Evolutionary conservation across 2,329 filamentous ascomycete species (phyloP), one percentile per base, ranked within the genome.

Genomic region (Fusarium torreyae): DNA sequence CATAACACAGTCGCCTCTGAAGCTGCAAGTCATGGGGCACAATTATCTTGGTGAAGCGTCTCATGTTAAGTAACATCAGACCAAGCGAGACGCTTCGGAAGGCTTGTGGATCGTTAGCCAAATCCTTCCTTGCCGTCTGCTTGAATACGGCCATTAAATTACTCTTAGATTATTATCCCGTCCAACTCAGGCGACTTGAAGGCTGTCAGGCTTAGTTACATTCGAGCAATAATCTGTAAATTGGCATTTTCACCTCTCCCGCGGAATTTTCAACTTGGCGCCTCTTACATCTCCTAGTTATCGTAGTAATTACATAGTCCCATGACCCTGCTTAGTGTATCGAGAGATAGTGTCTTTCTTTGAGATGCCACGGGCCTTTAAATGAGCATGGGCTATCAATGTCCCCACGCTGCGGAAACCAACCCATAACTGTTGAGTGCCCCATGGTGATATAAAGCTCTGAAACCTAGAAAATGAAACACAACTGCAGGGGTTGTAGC

Each of bases 381-480:
- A 22, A 45, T 53, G 38, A 57, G 43, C 49, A 50, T 22, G 34
- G 28, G 26, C 18, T 50, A 36, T 38, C 9, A 3, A 22, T 18
- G 40, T 50, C 24, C 38, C 18, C 38, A 45, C 13, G 15, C 34
- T 51, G 24, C 22, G n/a, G 44, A 45, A 18, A 39, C 24, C 52
- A 34, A 44, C 59, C 48, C 40, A 22, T 53, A 20, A 9, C n/a
- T 43, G 5, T 39, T 17, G 13, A 45, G 40, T 24, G 34, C 34
- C 34, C 33, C 15, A 44, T 53, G 17, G 20, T 26, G 26, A 18
- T 33, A 17, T 11, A 15, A 6, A 13, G 18, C 28, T 20, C 31
- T 52, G 43, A 63, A 58, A 40, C 54, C 49, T 48, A 33, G 24
- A 40, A 43, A 39, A 36, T 58, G 59, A 60, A 60, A 63, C 42